Base-by-base conservation (phyloP, 495 filamentous ascomycete species). In the Annulohypoxylon maeteangense region DNA sequence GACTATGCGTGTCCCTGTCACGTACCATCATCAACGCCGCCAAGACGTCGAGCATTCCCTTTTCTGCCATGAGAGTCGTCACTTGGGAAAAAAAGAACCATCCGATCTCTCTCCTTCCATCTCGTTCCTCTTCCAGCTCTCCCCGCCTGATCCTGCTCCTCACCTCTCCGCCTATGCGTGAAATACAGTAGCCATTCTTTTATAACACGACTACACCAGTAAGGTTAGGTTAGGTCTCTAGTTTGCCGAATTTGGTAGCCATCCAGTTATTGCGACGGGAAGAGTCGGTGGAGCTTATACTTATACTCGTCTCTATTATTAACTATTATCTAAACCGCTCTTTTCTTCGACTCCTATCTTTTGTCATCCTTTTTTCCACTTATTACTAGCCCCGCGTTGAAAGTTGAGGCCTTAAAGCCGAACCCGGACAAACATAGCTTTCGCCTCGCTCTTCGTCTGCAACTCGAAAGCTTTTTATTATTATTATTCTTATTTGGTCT, bases 41-140 rank as follows among this genome's bases (percentile, higher is more conserved):
- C 75, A 75, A 75, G 75, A 56, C 66, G 75, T 75, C 64, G 70
- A 77, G 70, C 70, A 71, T 73, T 74, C 68, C 75, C 75, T 72
- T 72, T 75, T 77, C 74, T 65, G 73, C 57, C 53, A 75, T 25
- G 63, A 74, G 29, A 63, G 67, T 72, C 70, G 71, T 77, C 70
- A 71, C 66, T 74, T 73, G 67, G 70, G 70, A 53, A 50, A 65
- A 67, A 67, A 67, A 23, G 70, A 65, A 57, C 70, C 65, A 42
- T 60, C 23, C 62, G 58, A 58, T 63, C 63, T 67, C 27, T 53
- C 60, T 56, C 60, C 62, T 67, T 72, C 65, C 23, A 55, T 45
- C 65, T 65, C 65, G 60, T 72, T 65, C 65, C 65, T 68, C 59
- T 58, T 36, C 54, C 54, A 32, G 25, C 65, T 68, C 59, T 58